Percentiles rank a stretch among this genome's conserved stretches.
These are phyloP conservation scores for Nitzschia putrida DNA, from an alignment of 108 stramenopile genomes.

Conservation along the genomic window DNA sequence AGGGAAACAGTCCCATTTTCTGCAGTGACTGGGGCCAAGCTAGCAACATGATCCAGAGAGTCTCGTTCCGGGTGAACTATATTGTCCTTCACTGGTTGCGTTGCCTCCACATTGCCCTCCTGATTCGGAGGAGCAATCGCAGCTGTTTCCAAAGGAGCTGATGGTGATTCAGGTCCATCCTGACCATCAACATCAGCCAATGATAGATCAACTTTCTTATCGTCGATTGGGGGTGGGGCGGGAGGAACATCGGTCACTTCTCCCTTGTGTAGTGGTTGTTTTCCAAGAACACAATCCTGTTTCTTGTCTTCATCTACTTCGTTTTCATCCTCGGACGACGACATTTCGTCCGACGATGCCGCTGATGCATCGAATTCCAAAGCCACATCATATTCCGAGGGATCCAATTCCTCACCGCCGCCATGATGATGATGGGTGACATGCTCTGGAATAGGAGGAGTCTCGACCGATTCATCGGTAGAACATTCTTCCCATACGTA, in stretches of 20 bases:
- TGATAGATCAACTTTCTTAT: no score
- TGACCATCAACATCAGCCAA: no score
- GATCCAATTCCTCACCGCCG: background rate
- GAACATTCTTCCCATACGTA: background rate
- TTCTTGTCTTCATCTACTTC: background rate
- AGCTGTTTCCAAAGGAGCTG: no score
- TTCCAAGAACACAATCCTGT: background rate
- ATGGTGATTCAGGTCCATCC: no score
- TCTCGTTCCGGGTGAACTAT: no score
- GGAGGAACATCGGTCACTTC: background rate
- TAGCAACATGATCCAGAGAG: no score
- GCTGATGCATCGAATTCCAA: background rate
- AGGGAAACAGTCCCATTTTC: no score
- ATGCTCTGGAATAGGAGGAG: slow-evolving; percentile 3
- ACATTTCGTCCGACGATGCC: background rate
- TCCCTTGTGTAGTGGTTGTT: background rate
- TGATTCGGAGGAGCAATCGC: no score
- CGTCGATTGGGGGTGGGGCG: background rate
- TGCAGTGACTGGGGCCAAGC: no score
- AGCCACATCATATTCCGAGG: background rate
- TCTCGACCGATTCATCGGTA: slow-evolving; percentile 1
- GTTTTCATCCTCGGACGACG: slow-evolving; percentile 9
- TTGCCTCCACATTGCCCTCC: no score
- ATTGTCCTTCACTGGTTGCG: no score
- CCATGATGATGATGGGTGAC: no score